These are phyloP conservation scores for Russula sp. DNA, from an alignment of 768 basidiomycete species.

Conservation along the genomic window DNA sequence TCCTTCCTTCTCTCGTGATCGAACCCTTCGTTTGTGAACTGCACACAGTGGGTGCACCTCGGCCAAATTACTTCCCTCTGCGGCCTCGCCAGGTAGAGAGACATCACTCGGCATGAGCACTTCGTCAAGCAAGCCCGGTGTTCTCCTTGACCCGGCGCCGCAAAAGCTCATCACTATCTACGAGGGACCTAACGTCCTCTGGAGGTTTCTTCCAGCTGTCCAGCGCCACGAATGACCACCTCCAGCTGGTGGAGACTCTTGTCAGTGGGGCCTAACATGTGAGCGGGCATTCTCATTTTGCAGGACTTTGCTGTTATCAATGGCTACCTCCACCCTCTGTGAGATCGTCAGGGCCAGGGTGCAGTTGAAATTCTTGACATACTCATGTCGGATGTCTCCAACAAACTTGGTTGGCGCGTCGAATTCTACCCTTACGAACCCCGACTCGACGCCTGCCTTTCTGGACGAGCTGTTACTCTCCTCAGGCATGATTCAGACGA, in stretches of 20 bases:
- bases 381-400: slow-evolving; percentile 40
- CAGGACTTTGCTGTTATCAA: slow-evolving; percentile 68
- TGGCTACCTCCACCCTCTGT: slow-evolving; percentile 61
- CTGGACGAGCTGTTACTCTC: slow-evolving; percentile 79
- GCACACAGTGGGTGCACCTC: slow-evolving; percentile 70
- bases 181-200: slow-evolving; percentile 56
- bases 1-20: slow-evolving; percentile 76
- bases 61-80: slow-evolving; percentile 49
- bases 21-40: slow-evolving; percentile 82
- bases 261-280: slow-evolving; percentile 55
- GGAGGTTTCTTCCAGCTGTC: slow-evolving; percentile 81
- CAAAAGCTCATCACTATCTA: slow-evolving; percentile 67
- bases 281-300: slow-evolving; percentile 65
- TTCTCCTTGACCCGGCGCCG: slow-evolving; percentile 56
- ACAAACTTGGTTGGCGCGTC: slow-evolving; percentile 48
- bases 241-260: slow-evolving; percentile 57
- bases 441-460: slow-evolving; percentile 78
- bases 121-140: slow-evolving; percentile 40
- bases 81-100: slow-evolving; percentile 36
- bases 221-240: slow-evolving; percentile 52
- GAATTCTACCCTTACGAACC: slow-evolving; percentile 64
- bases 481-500: slow-evolving; percentile 60
- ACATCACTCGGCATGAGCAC: slow-evolving; percentile 37
- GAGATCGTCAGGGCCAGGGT: slow-evolving; percentile 79
- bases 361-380: slow-evolving; percentile 58